phyloP scores from a whole-genome alignment of 2,329 filamentous ascomycete species.

The Alternaria sp. region DNA sequence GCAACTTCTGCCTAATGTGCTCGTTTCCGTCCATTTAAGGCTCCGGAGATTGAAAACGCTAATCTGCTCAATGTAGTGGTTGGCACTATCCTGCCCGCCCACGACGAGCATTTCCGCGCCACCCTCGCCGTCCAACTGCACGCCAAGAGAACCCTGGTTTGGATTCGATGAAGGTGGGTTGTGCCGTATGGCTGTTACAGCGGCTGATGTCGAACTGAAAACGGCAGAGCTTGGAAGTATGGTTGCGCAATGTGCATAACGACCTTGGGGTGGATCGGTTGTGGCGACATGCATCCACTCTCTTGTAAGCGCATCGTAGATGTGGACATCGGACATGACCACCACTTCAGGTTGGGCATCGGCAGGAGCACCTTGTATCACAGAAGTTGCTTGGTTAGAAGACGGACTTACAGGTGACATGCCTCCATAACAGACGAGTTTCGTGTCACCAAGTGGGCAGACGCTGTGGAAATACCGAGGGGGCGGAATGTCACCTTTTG shows the following conservation, averaged over 20 bases:
- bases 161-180: slow-evolving; percentile 84
- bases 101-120: slow-evolving; percentile 98
- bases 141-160: slow-evolving; percentile 87
- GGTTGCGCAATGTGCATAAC: slow-evolving; percentile 95
- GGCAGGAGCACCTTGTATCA: slow-evolving; percentile 49
- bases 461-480: slow-evolving; percentile 98
- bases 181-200: slow-evolving; percentile 86
- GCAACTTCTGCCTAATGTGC: slow-evolving; percentile 87
- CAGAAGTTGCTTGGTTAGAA: slow-evolving; percentile 46
- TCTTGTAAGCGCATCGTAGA: slow-evolving; percentile 85
- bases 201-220: slow-evolving; percentile 85
- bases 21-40: slow-evolving; percentile 93
- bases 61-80: slow-evolving; percentile 98
- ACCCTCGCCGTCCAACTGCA: slow-evolving; percentile 87
- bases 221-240: slow-evolving; percentile 87
- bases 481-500: slow-evolving; percentile 83
- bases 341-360: slow-evolving; percentile 86
- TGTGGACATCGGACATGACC: slow-evolving; percentile 98
- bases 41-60: slow-evolving; percentile 97
- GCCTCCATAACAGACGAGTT: slow-evolving; percentile 96
- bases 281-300: slow-evolving; percentile 87
- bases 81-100: slow-evolving; percentile 94
- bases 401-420: slow-evolving; percentile 81
- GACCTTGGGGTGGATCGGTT: slow-evolving; percentile 84
- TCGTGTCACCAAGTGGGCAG: slow-evolving; percentile 91